Percentiles rank a stretch among this genome's conserved stretches.
These are phyloP conservation scores for Solanum clarkiae DNA, from an alignment of 257 asterid genomes.

Conservation along the genomic window DNA sequence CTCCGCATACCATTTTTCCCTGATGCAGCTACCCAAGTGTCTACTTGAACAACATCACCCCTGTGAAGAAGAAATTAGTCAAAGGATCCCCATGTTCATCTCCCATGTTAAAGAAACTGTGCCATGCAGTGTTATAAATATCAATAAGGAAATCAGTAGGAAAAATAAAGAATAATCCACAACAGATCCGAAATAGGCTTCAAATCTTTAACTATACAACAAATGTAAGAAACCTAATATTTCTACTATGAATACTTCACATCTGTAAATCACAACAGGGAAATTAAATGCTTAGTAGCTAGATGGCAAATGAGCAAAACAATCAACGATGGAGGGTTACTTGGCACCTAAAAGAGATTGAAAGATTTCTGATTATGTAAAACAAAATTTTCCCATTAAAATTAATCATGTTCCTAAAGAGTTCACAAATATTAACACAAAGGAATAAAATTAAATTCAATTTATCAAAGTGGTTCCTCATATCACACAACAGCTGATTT, in stretches of 20 bases:
- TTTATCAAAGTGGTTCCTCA: neutral
- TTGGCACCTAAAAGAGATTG: neutral
- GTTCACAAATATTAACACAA: neutral
- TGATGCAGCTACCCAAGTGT: constrained; percentile 94
- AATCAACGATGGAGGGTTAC: neutral
- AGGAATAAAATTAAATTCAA: neutral
- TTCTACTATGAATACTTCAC: neutral
- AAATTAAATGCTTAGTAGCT: neutral
- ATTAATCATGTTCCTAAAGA: neutral
- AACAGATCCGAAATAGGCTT: neutral
- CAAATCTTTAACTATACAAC: neutral
- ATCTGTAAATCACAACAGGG: neutral
- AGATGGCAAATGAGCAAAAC: neutral
- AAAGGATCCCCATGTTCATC: neutral
- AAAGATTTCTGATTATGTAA: neutral
- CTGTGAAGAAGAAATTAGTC: constrained; percentile 23
- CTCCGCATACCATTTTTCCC: constrained; percentile 99
- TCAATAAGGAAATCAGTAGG: neutral
- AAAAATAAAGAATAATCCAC: neutral
- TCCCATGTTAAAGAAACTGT: neutral
- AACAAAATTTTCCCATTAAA: neutral
- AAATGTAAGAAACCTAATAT: neutral
- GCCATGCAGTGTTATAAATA: neutral
- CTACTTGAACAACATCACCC: constrained; percentile 97
- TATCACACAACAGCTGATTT: neutral